phyloP scores from a whole-genome alignment of 495 filamentous ascomycete species.

The Trichoderma virens region DNA sequence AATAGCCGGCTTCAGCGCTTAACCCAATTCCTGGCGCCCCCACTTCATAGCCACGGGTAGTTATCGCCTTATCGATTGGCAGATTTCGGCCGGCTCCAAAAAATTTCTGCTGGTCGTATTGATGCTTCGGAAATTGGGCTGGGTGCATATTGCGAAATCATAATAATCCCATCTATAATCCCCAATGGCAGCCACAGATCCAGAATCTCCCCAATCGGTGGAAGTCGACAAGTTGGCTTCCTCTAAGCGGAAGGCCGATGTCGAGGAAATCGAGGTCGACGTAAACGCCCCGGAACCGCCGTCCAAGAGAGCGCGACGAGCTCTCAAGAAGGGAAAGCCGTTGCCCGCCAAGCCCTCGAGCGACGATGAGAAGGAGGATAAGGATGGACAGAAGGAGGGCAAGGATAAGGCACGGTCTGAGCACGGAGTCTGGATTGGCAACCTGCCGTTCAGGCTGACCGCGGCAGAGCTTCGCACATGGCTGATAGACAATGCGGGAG shows the following conservation, averaged over 20 bases:
- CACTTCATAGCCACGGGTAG: background rate
- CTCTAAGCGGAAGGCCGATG: slow-evolving; percentile 66
- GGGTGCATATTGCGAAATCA: background rate
- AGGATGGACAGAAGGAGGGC: slow-evolving; percentile 18
- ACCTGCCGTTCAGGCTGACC: slow-evolving; percentile 73
- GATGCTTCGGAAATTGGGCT: background rate
- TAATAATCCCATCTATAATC: background rate
- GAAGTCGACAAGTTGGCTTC: slow-evolving; percentile 21
- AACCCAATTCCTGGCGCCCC: background rate
- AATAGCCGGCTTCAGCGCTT: too few relatives aligned
- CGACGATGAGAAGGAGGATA: slow-evolving; percentile 31
- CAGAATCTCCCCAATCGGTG: slow-evolving; percentile 12
- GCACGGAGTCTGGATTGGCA: slow-evolving; percentile 92
- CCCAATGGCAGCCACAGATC: background rate
- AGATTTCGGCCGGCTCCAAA: background rate
- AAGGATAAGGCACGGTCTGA: slow-evolving; percentile 55
- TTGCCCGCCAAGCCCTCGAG: slow-evolving; percentile 33
- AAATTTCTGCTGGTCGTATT: background rate
- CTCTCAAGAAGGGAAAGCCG: slow-evolving; percentile 67
- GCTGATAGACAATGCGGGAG: slow-evolving; percentile 57
- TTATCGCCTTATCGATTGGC: slow-evolving; percentile 1
- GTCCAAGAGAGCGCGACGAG: slow-evolving; percentile 82
- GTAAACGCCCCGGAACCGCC: slow-evolving; percentile 78
- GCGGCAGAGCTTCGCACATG: slow-evolving; percentile 66
- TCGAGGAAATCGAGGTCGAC: slow-evolving; percentile 81